Evolutionary conservation across 306 rosid genomes (phyloP).

Genomic region (Luffa aegyptiaca): DNA sequence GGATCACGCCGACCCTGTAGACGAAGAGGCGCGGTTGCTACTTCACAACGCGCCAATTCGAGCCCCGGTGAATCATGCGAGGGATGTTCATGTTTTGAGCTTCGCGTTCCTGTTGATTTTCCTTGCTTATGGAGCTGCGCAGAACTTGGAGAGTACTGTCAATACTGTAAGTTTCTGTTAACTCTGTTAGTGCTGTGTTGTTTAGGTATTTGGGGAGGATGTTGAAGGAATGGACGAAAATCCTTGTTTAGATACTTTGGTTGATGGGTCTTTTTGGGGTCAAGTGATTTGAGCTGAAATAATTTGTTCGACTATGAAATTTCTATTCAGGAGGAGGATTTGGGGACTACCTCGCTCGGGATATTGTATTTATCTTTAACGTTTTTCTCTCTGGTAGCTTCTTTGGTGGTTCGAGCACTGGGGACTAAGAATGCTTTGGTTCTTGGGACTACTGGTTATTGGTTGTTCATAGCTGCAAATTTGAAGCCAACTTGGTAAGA

Average conservation of each 20-base stretch:
- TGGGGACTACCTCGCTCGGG: conserved; percentile 85
- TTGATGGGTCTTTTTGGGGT: background rate
- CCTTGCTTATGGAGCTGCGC: conserved; percentile 88
- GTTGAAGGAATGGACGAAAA: background rate
- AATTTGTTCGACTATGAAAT: conserved; percentile 4
- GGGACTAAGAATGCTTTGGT: conserved; percentile 77
- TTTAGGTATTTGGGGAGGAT: background rate
- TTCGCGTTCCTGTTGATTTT: conserved; percentile 61
- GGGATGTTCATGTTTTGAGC: conserved; percentile 64
- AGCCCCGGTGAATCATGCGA: conserved; percentile 20
- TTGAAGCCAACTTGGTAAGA: conserved; percentile 72
- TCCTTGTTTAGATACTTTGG: background rate
- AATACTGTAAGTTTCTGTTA: conserved; percentile 46
- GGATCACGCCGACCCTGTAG: conserved; percentile 27
- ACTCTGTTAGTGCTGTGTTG: too few species aligned
- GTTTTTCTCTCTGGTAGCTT: conserved; percentile 69
- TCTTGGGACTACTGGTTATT: conserved; percentile 80
- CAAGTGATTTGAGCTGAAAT: background rate
- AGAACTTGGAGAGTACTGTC: conserved; percentile 72
- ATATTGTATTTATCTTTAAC: conserved; percentile 72
- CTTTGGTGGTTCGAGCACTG: conserved; percentile 60
- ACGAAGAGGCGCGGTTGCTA: conserved; percentile 56
- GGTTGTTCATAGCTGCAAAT: conserved; percentile 80
- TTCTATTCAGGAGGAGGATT: conserved; percentile 56
- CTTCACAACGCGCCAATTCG: conserved; percentile 10